Conservation (phyloP, 257 asterid species). For the Nicotiana sylvestris region DNA sequence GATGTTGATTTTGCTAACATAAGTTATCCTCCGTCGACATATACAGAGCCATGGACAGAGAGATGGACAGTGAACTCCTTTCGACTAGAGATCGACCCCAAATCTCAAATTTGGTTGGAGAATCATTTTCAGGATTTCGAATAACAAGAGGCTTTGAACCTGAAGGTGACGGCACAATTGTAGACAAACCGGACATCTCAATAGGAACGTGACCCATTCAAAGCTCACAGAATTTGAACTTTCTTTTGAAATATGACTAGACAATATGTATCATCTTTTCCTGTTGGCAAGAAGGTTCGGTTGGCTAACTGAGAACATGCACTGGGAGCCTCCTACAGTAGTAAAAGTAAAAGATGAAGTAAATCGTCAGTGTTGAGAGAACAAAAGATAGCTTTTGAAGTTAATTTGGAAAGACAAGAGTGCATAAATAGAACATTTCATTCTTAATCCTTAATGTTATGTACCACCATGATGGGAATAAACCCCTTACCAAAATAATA, state of each 20-base stretch:
- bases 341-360: constrained; percentile 5
- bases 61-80: constrained; percentile 59
- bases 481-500: too few species aligned
- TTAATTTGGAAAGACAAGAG: too few species aligned
- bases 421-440: too few species aligned
- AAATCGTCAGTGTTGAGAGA: constrained; percentile 3
- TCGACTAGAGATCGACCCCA: constrained; percentile 68
- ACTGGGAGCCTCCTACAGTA: constrained; percentile 56
- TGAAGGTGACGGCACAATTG: constrained; percentile 74
- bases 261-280: constrained; percentile 54
- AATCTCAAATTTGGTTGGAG: constrained; percentile 76
- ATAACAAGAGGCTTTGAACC: constrained; percentile 72
- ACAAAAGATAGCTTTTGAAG: too few species aligned
- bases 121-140: constrained; percentile 71
- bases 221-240: constrained; percentile 44
- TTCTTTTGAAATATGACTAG: constrained; percentile 50
- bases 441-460: too few species aligned
- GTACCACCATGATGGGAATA: too few species aligned
- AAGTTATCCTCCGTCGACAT: constrained; percentile 77
- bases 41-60: constrained; percentile 69
- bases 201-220: constrained; percentile 71
- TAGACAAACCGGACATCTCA: constrained; percentile 63
- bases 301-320: constrained; percentile 62
- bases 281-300: constrained; percentile 72
- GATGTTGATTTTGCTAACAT: too few species aligned